These are phyloP conservation scores for Rosa multiflora DNA, from an alignment of 306 rosid genomes.

Conservation along the genomic window DNA sequence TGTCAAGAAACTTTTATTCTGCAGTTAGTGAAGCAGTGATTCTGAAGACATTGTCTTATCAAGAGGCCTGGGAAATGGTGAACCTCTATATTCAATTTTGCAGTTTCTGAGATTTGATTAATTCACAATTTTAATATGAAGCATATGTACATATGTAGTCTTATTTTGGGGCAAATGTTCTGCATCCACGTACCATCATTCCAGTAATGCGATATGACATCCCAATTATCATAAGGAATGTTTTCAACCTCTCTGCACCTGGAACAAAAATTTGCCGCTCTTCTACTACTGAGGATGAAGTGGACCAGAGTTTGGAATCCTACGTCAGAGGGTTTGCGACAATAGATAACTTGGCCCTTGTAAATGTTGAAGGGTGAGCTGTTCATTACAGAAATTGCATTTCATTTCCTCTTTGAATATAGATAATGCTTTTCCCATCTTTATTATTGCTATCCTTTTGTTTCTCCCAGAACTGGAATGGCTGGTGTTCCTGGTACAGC, in stretches of 20 bases:
- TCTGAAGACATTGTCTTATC: conserved; percentile 85
- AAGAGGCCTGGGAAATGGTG: conserved; percentile 99
- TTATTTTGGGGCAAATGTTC: conserved; percentile 98
- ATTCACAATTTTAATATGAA: conserved; percentile 31
- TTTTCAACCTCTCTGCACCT: conserved; percentile 84
- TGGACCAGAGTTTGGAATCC: conserved; percentile 48
- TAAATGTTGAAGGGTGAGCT: conserved; percentile 97
- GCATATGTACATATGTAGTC: conserved; percentile 56
- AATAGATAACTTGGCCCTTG: conserved; percentile 91
- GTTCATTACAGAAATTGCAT: conserved; percentile 22
- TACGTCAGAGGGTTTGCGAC: conserved; percentile 97
- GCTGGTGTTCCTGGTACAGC: conserved; percentile 99
- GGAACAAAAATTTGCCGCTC: conserved; percentile 90
- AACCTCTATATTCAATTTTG: conserved; percentile 28
- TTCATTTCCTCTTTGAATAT: conserved; percentile 7
- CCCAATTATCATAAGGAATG: conserved; percentile 88
- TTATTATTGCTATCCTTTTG: conserved; percentile 9
- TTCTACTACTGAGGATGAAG: conserved; percentile 44
- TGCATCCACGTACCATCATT: conserved; percentile 96
- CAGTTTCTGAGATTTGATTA: conserved; percentile 20
- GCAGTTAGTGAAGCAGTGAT: conserved; percentile 98
- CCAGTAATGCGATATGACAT: conserved; percentile 90
- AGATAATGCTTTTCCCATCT: conserved; percentile 7
- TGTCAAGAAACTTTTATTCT: conserved; percentile 34
- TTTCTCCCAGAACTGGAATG: conserved; percentile 83